Evolutionary conservation across 495 filamentous ascomycete genomes (phyloP), one percentile per base, ranked within the genome.

Genomic region (Penicillium malachiteum): DNA sequence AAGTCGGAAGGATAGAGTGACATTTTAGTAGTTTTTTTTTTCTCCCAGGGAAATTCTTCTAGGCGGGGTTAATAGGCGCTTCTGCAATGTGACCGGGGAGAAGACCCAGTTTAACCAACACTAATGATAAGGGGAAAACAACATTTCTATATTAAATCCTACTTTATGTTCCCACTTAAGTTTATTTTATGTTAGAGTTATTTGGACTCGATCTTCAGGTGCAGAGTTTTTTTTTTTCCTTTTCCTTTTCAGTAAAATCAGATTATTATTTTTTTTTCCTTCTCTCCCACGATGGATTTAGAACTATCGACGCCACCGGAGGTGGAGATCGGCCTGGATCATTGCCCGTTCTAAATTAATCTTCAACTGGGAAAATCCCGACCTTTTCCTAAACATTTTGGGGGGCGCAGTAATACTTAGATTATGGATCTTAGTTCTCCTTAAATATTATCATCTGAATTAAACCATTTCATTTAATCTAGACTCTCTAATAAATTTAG

Each of bases 301-400:
- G 34, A 60, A 63, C 64, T 65, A 67, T 65, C 14, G 62, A 67
- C 62, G 65, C 65, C 65, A 67, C 43, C 48, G 58, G 50, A 59
- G 56, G 59, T 57, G 54, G 56, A 12, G 56, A 63, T 63, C 56
- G 56, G 42, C 59, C 55, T 49, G 14, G 52, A 37, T 37, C 34
- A 12, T 44, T 44, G 18, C 11, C 21, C 26, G 21, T 46, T 46
- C 43, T 12, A 46, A 32, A 32, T 32, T 13, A 46, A 44, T 21
- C 42, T 11, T 44, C 42, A 44, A 30, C 18, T 44, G 8, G 39
- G 10, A 17, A 9, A 39, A n/a, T 39, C 1, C 10, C 34, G 34
- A 37, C 12, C 5, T 9, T 37, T 5, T 26, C 21, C n/a, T n/a
- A n/a, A n/a, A n/a, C 21, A 26, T 26, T 26, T 26, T n/a, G 33